Conservation (phyloP, 2,329 filamentous ascomycete species). For the Bipolaris sorokiniana region DNA sequence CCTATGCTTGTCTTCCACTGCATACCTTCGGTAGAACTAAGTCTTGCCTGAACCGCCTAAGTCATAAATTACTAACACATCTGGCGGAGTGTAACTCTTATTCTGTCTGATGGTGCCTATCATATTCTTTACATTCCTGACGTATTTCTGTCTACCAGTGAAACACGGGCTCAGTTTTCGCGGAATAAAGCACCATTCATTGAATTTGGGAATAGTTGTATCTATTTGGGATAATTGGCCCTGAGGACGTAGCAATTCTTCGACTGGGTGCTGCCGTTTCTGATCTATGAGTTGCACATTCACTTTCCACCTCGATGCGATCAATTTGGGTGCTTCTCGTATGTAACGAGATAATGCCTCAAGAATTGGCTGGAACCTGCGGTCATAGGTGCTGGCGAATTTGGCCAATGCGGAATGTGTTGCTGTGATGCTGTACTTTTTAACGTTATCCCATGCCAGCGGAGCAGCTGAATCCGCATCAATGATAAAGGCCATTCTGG, state of each 20-base stretch:
- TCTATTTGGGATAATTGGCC: neutral
- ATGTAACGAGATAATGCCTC: neutral
- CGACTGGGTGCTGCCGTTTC: neutral
- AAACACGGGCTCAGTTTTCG: neutral
- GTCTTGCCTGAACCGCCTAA: conserved; percentile 51
- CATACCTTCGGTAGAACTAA: conserved; percentile 49
- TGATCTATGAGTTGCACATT: neutral
- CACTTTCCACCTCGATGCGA: neutral
- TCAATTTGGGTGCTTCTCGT: neutral
- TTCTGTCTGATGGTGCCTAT: neutral
- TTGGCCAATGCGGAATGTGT: conserved; percentile 39
- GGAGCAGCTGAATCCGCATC: conserved; percentile 34
- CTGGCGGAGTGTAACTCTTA: neutral
- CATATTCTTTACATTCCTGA: neutral
- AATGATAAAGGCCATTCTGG: conserved; percentile 26
- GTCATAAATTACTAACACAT: conserved; percentile 46
- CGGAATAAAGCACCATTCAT: neutral
- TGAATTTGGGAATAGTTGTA: neutral
- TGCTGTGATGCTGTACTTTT: conserved; percentile 31
- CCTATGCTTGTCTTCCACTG: conserved; percentile 42
- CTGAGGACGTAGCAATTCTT: neutral
- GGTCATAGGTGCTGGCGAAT: conserved; percentile 21
- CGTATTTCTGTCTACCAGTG: neutral
- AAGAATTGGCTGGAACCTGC: neutral
- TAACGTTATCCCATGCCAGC: conserved; percentile 25